Evolutionary conservation across 768 basidiomycete genomes (phyloP), one percentile per base, ranked within the genome.

Genomic region (Rickenella mellea): DNA sequence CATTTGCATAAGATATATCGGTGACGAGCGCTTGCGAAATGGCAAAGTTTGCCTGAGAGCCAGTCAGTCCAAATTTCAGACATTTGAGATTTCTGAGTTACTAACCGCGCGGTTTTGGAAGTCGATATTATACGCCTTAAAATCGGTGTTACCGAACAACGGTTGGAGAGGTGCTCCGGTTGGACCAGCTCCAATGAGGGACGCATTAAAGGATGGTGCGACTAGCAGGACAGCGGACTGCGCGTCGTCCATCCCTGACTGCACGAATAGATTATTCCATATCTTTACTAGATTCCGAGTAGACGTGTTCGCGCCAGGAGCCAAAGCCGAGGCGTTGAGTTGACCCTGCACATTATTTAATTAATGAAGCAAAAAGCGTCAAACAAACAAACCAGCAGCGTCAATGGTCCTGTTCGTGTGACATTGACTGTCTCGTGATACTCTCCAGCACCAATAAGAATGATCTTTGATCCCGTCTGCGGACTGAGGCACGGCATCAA

Each of bases 121-220:
- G 52, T 81, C 70, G 45, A 83, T 73, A 48, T 82, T 81, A 47
- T 82, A 80, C 7, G 69, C 73, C 48, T 64, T 78, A 60, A 82
- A 81, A 49, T 83, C 70, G 19, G 54, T 46, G 45, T 63, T 76
- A 0, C 80, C 80, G 40, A 74, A 76, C 9, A 62, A 52, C 4
- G 66, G 64, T 47, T 76, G 68, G 1, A 65, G 55, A 14, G 70
- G 76, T 0, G 76, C 77, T 1, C 77, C 77, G 6, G 68, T 72
- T 1, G 76, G 68, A 2, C 78, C 78, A 2, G 74, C 69, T 3
- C 78, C 77, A 35, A 79, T 78, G 33, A 79, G 57, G 25, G 76
- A 72, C 0, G 70, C 77, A 40, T 70, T 68, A 53, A 69, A 68
- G 1, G 69, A 70, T 8, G 80, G 78, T 2, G 70, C 69, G 26